phyloP scores from a whole-genome alignment of 805 yeast genomes.

The Komagataella ulmi region DNA sequence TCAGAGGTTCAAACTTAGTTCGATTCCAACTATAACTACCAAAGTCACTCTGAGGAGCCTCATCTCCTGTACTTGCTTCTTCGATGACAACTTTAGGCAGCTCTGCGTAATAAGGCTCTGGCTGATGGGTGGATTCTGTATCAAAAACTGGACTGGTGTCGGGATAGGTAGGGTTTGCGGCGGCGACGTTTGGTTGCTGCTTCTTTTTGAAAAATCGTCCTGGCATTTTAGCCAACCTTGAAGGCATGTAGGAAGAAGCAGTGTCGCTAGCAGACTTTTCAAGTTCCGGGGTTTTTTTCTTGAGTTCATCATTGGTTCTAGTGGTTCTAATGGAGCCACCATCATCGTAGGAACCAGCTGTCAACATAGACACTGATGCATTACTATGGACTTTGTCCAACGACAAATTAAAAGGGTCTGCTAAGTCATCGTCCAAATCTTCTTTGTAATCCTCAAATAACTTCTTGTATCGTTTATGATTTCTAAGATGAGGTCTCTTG shows the following conservation, averaged over 20 bases:
- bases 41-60: background rate
- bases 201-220: background rate
- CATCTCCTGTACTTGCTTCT: background rate
- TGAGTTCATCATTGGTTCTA: background rate
- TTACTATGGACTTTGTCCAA: background rate
- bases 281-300: background rate
- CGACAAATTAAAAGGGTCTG: background rate
- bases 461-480: background rate
- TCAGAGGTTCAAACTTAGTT: background rate
- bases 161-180: background rate
- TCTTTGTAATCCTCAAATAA: background rate
- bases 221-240: background rate
- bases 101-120: background rate
- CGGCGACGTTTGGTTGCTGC: background rate
- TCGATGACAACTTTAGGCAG: background rate
- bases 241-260: background rate
- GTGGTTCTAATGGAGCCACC: background rate
- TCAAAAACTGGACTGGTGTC: background rate
- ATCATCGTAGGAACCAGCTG: background rate
- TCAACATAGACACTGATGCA: background rate
- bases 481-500: background rate
- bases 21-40: background rate
- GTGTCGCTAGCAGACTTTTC: background rate
- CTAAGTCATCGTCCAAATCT: background rate
- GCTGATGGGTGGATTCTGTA: background rate